phyloP scores from a whole-genome alignment of 1,284 basidiomycete genomes.

The Cryptococcus deneoformans region DNA sequence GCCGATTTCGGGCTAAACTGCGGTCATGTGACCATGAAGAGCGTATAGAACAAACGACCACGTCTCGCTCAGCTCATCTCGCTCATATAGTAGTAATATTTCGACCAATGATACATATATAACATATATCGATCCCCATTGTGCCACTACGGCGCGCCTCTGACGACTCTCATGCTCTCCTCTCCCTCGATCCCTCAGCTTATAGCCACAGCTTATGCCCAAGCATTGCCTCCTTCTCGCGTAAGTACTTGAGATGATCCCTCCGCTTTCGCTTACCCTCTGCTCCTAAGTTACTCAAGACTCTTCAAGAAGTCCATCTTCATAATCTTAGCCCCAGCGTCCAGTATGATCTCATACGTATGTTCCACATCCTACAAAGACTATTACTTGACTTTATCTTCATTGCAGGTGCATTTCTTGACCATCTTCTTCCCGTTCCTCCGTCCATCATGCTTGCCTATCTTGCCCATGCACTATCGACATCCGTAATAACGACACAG shows the following conservation, averaged over 20 bases:
- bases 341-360: too few species aligned
- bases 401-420: background rate
- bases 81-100: too few species aligned
- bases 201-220: background rate
- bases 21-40: too few species aligned
- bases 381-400: background rate
- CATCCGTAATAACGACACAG: slow-evolving; percentile 18
- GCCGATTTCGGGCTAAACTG: background rate
- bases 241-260: background rate
- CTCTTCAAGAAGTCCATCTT: too few species aligned
- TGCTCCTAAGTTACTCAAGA: too few species aligned
- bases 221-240: background rate
- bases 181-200: background rate
- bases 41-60: too few species aligned
- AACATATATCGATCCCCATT: background rate
- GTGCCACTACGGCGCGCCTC: background rate
- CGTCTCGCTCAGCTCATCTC: too few species aligned
- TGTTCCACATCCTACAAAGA: background rate
- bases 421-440: slow-evolving; percentile 3
- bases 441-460: slow-evolving; percentile 32
- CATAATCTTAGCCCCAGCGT: too few species aligned
- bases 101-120: background rate
- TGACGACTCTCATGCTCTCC: background rate
- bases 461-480: slow-evolving; percentile 24
- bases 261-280: too few species aligned